phyloP scores from a whole-genome alignment of 306 rosid species.

The Spatholobus suberectus region DNA sequence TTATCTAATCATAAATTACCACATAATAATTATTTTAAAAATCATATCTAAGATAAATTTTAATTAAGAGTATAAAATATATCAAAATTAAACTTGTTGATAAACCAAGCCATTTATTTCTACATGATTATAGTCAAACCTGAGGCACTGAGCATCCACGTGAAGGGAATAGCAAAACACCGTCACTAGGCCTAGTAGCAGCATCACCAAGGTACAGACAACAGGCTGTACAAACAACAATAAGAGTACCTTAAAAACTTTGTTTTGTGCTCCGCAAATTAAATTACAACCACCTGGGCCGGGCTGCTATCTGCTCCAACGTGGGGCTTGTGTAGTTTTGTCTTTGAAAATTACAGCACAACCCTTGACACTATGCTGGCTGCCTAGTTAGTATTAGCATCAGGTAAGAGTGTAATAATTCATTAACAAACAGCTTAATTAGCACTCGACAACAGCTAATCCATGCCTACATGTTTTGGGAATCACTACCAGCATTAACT shows the following conservation, averaged over 20 bases:
- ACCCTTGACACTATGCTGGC: slow-evolving; percentile 23
- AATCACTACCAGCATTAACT: slow-evolving; percentile 37
- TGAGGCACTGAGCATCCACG: slow-evolving; percentile 6
- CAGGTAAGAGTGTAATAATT: slow-evolving; percentile 12
- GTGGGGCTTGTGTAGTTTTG: slow-evolving; percentile 43
- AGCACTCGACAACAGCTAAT: slow-evolving; percentile 43
- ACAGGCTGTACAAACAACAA: slow-evolving; percentile 34
- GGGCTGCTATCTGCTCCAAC: slow-evolving; percentile 23
- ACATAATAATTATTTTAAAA: neutral
- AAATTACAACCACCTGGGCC: slow-evolving; percentile 24
- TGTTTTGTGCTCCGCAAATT: slow-evolving; percentile 14
- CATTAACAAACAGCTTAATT: slow-evolving; percentile 27
- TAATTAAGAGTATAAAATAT: neutral
- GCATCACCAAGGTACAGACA: slow-evolving; percentile 33
- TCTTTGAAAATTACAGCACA: slow-evolving; percentile 36
- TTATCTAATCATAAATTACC: neutral
- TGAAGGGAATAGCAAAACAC: neutral
- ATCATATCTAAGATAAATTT: neutral
- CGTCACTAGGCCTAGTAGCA: neutral
- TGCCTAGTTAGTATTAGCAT: slow-evolving; percentile 26
- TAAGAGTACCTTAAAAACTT: slow-evolving; percentile 16
- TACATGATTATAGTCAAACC: slow-evolving; percentile 2
- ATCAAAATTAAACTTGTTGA: neutral
- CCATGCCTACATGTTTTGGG: slow-evolving; percentile 33
- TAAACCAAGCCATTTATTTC: neutral